Percentiles rank a stretch among this genome's conserved stretches.
Conservation (phyloP, 2,329 filamentous ascomycete genomes). For the Cytospora piceicola region DNA sequence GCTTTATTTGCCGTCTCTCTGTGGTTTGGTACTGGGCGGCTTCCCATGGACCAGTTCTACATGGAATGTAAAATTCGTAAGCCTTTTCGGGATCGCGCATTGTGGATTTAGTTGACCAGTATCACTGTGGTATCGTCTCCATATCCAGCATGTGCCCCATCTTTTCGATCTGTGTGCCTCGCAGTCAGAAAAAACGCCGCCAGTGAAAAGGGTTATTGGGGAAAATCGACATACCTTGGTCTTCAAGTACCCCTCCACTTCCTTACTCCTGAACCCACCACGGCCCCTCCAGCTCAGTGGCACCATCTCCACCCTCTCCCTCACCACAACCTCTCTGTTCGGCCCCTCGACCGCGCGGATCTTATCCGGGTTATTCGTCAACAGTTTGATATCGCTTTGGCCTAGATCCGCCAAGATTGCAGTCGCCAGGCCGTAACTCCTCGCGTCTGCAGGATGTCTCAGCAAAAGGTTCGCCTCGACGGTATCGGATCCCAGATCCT, state of each 20-base stretch:
- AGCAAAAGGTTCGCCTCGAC: conserved; percentile 93
- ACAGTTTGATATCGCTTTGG: conserved; percentile 73
- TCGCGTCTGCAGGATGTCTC: conserved; percentile 89
- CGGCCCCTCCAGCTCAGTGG: conserved; percentile 89
- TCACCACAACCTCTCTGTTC: conserved; percentile 83
- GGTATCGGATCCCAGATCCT: conserved; percentile 95
- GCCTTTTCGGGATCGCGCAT: background rate
- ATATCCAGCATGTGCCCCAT: conserved; percentile 81
- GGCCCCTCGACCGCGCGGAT: conserved; percentile 92
- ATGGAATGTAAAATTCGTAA: conserved; percentile 8
- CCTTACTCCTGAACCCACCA: conserved; percentile 80
- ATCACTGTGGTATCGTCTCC: conserved; percentile 39
- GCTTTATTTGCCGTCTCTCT: background rate
- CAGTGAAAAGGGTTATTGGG: background rate
- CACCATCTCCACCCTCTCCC: conserved; percentile 92
- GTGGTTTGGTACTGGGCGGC: background rate
- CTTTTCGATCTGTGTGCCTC: conserved; percentile 69
- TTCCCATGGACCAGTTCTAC: background rate
- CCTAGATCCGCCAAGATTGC: conserved; percentile 90
- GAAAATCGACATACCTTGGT: conserved; percentile 75
- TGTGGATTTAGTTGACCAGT: background rate
- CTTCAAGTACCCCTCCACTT: conserved; percentile 91
- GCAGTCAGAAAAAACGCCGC: conserved; percentile 17
- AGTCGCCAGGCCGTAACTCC: conserved; percentile 95
- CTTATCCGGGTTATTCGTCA: conserved; percentile 99